Evolutionary conservation across 177 flowering plant species (phyloP).

Genomic region (Tripterygium wilfordii): DNA sequence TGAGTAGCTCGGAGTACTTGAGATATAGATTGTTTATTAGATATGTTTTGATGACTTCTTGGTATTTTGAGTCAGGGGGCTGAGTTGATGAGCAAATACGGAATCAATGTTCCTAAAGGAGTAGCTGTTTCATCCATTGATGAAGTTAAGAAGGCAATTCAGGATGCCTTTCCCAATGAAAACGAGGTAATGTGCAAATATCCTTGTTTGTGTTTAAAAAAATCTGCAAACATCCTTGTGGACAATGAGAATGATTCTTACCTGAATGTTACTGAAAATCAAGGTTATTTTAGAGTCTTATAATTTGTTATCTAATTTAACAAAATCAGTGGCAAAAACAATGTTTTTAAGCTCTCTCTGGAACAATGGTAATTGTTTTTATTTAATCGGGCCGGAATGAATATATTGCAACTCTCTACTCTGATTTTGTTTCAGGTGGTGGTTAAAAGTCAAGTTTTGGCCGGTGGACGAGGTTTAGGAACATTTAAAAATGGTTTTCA

Average conservation of each 20-base stretch:
- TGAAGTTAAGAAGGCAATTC: conserved; percentile 60
- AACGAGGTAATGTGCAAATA: conserved; percentile 89
- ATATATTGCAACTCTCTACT: too few relatives aligned
- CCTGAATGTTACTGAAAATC: too few relatives aligned
- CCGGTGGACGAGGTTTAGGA: conserved; percentile 97
- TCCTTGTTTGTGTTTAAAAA: too few relatives aligned
- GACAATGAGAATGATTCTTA: too few relatives aligned
- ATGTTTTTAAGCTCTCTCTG: too few relatives aligned
- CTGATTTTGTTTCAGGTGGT: conserved; percentile 58
- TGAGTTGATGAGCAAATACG: conserved; percentile 87
- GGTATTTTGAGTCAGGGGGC: conserved; percentile 57
- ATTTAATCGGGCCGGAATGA: too few relatives aligned
- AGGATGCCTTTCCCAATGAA: conserved; percentile 57
- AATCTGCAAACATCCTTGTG: too few relatives aligned
- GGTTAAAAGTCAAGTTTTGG: conserved; percentile 94
- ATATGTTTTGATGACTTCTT: not conserved
- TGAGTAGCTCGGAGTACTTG: not conserved
- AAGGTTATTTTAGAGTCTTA: too few relatives aligned
- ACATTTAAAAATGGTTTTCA: conserved; percentile 83
- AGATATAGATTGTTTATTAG: not conserved
- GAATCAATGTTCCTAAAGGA: conserved; percentile 92
- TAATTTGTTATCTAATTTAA: too few relatives aligned
- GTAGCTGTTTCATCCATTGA: conserved; percentile 65
- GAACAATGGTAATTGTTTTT: too few relatives aligned
- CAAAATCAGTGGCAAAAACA: too few relatives aligned